Evolutionary conservation across 768 basidiomycete genomes (phyloP), one percentile per base, ranked within the genome.

Genomic region (Thelephora aurantiotincta): DNA sequence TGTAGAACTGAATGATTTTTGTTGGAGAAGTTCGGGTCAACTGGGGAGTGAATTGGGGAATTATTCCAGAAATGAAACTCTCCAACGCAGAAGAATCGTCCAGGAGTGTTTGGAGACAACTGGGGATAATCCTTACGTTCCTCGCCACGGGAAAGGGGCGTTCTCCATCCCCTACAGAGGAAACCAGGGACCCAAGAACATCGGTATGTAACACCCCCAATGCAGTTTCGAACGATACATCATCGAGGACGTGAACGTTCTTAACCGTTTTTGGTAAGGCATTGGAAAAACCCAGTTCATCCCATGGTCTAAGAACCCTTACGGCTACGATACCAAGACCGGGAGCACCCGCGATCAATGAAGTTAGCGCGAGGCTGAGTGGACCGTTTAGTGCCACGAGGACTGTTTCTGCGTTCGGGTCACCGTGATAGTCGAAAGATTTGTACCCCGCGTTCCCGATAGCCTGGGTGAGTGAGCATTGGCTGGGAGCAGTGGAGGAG

Each of bases 271-370:
- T 45, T 5, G 90, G 90, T 33, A 93, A 57, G 20, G 72, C 62
- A 12, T 58, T 60, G 52, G 69, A 71, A 50, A 94, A 69, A n/a
- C 75, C 72, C 16, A 69, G 66, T 50, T 80, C 77, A 56, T 75
- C 68, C 91, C 91, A 92, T 19, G 91, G 86, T 43, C 85, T 77
- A 46, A 89, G 69, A n/a, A 88, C 79, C 52, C 84, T 81, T 46
- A 90, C 81, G 41, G 74, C 63, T 48, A 92, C 67, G 1, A 82
- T 70, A 2, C 79, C 88, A 9, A 89, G 61, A 11, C 78, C 75
- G 7, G 67, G 52, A 0, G 62, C 55, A 35, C 60, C 63, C 35
- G 59, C 54, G 11, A 72, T 70, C 11, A 78, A 59, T 1, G 74
- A 70, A 53, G 78, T 74, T 18, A 79, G 74, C 33, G 68, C 65